These are phyloP conservation scores for Biscutella laevigata DNA, from an alignment of 441 rosid species.

Conservation along the genomic window DNA sequence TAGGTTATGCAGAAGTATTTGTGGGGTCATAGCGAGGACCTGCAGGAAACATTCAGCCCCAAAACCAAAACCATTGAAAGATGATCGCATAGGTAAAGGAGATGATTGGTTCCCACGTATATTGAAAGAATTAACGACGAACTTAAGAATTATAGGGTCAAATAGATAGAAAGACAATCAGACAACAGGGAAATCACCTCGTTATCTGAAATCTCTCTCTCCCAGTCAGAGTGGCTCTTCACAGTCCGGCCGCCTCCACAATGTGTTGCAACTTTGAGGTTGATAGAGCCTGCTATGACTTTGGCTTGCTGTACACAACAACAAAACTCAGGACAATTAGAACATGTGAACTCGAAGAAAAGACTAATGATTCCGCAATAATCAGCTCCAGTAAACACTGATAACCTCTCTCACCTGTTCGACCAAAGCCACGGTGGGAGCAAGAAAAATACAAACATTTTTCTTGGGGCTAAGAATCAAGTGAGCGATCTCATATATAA, in stretches of 20 bases:
- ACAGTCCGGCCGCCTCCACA: conserved; percentile 50
- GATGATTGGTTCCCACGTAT: not conserved
- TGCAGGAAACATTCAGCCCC: conserved; percentile 30
- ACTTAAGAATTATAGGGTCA: not conserved
- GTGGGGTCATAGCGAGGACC: conserved; percentile 97
- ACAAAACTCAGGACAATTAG: conserved; percentile 12
- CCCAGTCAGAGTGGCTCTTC: conserved; percentile 69
- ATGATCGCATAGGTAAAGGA: conserved; percentile 8
- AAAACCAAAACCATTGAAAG: conserved; percentile 2
- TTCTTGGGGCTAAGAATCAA: conserved; percentile 62
- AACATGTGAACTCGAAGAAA: not conserved
- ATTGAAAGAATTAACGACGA: not conserved
- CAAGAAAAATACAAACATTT: conserved; percentile 73
- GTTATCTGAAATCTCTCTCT: conserved; percentile 50
- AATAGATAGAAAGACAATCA: not conserved
- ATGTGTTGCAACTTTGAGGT: conserved; percentile 64
- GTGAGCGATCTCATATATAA: conserved; percentile 64
- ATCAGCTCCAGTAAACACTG: not conserved
- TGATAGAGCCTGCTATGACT: conserved; percentile 64
- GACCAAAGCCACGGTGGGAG: conserved; percentile 84
- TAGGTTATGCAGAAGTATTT: conserved; percentile 57
- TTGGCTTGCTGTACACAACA: conserved; percentile 62
- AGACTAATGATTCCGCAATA: not conserved
- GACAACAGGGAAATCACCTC: conserved; percentile 44
- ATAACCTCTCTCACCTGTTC: conserved; percentile 39